Percentiles rank a stretch among this genome's conserved stretches.
These are phyloP conservation scores for Pseudopyrenochaeta lycopersici DNA, from an alignment of 2,329 filamentous ascomycete species.

Conservation along the genomic window DNA sequence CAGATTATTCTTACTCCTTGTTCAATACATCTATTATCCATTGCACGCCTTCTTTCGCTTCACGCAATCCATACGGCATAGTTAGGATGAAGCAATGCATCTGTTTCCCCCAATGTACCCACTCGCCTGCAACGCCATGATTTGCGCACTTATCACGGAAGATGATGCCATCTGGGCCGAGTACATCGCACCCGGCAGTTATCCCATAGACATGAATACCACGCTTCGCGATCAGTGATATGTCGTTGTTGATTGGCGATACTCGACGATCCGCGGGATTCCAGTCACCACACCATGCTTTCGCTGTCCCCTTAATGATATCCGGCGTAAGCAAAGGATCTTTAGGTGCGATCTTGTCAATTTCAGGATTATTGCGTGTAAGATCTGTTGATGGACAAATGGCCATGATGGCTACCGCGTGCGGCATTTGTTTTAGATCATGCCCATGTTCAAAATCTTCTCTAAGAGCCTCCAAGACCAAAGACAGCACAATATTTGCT, in stretches of 20 bases:
- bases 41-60: constrained; percentile 56
- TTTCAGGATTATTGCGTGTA: constrained; percentile 56
- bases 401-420: constrained; percentile 53
- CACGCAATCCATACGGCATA: constrained; percentile 58
- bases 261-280: constrained; percentile 56
- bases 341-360: constrained; percentile 49
- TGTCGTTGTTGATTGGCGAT: constrained; percentile 58
- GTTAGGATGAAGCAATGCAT: constrained; percentile 69
- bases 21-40: constrained; percentile 56
- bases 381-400: constrained; percentile 63
- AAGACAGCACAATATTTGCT: constrained; percentile 60
- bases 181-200: constrained; percentile 62
- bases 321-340: constrained; percentile 59
- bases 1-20: constrained; percentile 28
- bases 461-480: constrained; percentile 51
- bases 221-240: constrained; percentile 50
- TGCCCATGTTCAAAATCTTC: constrained; percentile 32
- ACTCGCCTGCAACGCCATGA: constrained; percentile 58
- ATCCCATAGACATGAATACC: constrained; percentile 62
- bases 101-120: constrained; percentile 67
- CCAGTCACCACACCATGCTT: constrained; percentile 53
- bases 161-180: constrained; percentile 61
- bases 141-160: constrained; percentile 59
- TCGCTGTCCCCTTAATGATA: constrained; percentile 54
- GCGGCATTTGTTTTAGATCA: constrained; percentile 13